Evolutionary conservation across 345 rosid genomes (phyloP), one percentile per base, ranked within the genome.

Genomic region (Gossypium turneri): DNA sequence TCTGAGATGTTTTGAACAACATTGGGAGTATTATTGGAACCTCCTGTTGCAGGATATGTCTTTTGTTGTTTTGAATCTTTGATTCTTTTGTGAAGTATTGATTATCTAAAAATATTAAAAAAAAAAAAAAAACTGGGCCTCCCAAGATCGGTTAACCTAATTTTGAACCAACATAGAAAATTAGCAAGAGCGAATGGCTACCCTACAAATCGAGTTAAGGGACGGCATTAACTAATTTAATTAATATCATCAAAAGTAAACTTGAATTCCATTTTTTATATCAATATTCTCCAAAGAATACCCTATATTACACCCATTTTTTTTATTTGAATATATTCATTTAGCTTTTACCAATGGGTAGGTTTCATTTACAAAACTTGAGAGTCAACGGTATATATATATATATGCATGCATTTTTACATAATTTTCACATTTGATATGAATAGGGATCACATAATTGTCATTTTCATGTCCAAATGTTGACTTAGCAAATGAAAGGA

Each of bases 111-210:
- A 17, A 19, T 4, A 56, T 57, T 48, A 44, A 77, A 71, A 15
- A 38, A 22, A 3, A 27, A n/a, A 27, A 29, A 22, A 3, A 34
- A 34, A 34, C 38, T 6, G 3, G 34, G 67, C 63, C 56, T 52
- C 29, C 56, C 25, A 9, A 70, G 55, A 53, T 70, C 25, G 57
- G 65, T 48, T 79, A 51, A 74, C 77, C 82, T 67, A 80, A 76
- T 76, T 76, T 38, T 71, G 38, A 61, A 65, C 34, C 10, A 51
- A 70, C 50, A 61, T 17, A 59, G 29, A 51, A 61, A 12, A 24
- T 15, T 25, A 15, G 43, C 11, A 68, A 68, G 55, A 22, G 58
- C 56, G 16, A 64, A 64, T 41, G 34, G 8, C 12, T 5, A 56
- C 2, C 16, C 44, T 62, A 43, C 45, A 62, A 27, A 27, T 7